Percentiles rank a stretch among this genome's conserved stretches.
Evolutionary conservation across 345 rosid species (phyloP).

Genomic region (Melaleuca quinquenervia): DNA sequence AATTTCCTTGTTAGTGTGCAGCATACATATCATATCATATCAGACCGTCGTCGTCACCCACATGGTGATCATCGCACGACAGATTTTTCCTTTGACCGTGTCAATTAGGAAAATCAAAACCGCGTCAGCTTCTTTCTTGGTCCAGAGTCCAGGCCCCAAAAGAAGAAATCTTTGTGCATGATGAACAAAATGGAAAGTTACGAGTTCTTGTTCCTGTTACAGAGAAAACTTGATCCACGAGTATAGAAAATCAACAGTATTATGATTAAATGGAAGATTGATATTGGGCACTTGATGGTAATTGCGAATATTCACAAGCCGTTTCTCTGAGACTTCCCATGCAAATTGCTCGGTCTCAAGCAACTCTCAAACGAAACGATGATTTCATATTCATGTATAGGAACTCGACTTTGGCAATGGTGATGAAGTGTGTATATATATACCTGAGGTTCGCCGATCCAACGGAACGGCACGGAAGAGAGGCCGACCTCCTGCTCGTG

Average conservation of each 20-base stretch:
- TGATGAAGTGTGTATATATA: not conserved
- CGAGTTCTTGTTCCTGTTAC: not conserved
- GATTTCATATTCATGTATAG: not conserved
- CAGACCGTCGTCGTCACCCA: not conserved
- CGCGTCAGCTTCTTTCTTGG: not conserved
- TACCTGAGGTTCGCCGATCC: slow-evolving; percentile 90
- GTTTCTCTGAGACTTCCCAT: no score
- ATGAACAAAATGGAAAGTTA: not conserved
- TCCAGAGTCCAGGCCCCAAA: not conserved
- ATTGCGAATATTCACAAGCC: no score
- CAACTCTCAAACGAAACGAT: not conserved
- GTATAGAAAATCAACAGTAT: not conserved
- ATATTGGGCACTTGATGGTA: not conserved
- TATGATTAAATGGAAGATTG: not conserved
- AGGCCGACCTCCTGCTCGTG: slow-evolving; percentile 67
- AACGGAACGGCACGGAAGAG: slow-evolving; percentile 51
- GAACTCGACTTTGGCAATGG: not conserved
- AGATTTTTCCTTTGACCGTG: not conserved
- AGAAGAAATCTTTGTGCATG: not conserved
- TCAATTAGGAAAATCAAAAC: not conserved
- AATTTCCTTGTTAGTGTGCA: not conserved
- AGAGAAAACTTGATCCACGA: not conserved
- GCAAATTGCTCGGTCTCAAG: not conserved
- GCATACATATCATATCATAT: no score
- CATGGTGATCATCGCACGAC: not conserved